Base-by-base conservation (phyloP, 805 yeast species). In the Yarrowia yakushimensis region DNA sequence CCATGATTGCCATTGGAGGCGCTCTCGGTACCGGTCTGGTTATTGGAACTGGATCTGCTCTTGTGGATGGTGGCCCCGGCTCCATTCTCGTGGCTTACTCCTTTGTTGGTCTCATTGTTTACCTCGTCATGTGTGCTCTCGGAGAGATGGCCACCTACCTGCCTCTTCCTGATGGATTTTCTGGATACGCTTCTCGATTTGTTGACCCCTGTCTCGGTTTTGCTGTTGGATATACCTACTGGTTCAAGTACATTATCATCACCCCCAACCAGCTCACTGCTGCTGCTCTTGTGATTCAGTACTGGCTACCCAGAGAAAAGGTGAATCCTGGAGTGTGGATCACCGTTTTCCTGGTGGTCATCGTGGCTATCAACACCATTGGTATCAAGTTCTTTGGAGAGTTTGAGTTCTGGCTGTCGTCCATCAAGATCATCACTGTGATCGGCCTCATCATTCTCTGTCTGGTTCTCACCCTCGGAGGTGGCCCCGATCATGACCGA, bases 1-100 rank as follows among this genome's bases (percentile, higher is more conserved):
- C 84, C 63, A 84, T 86, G 87, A 84, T 86, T 70, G 87, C 94
- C 66, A 83, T 89, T 67, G 96, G 94, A 67, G 93, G 94, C 67
- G 88, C 93, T 9, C 74, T 88, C 60, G 94, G 94, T 63, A 87
- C 94, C 1, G 96, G 92, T 70, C 78, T 88, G 63, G 77, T 88
- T 66, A 85, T 88, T 67, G 90, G 92, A 69, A 86, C 92, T 2
- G 90, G 91, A 63, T 75, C 84, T 15, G 85, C 92, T 1, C 77
- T 88, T 62, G 77, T 79, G n/a, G 72, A 79, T 12, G 90, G 89
- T 13, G 96, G 96, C 8, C 93, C 73, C 4, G 82, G 77, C 4
- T 72, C 81, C 3, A 70, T 79, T 36, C 71, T 86, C 43, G 79
- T 88, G 60, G 82, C 90, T 4, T 90, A 88, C 70, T 73, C 85